Evolutionary conservation across 2,329 filamentous ascomycete species (phyloP), one percentile per base, ranked within the genome.

Genomic region (Ascochyta pisi): DNA sequence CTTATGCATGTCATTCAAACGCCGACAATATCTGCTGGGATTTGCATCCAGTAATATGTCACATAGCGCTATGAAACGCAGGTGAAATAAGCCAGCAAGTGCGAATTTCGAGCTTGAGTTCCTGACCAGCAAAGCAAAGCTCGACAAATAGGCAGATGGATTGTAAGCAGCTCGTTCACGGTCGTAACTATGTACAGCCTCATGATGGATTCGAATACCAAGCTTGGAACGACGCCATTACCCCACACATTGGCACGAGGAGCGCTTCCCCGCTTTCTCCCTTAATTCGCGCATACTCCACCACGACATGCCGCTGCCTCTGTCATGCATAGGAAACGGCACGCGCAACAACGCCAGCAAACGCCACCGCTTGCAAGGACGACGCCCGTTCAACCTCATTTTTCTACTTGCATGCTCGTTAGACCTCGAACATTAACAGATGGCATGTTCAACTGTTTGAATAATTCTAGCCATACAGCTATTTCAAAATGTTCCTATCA

Each of bases 191-290:
- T 58, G 58, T 65, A 64, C 63, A 70, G 64, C 65, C 67, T 71
- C 68, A 44, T 19, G 2, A 62, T 53, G 45, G 58, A 68, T 61
- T 51, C 52, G 47, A 65, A 49, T 50, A n/a, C 67, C 65, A 62
- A 69, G 56, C 52, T 53, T 61, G 57, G 55, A 51, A 61, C 61
- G 64, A 63, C 57, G 61, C 63, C 66, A 70, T 74, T 75, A 74
- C 72, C 72, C 73, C 72, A 74, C 73, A 75, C 67, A 58, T 67
- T 72, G 70, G 62, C 68, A 67, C 70, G 42, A 61, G 31, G 58
- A 52, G 60, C 57, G 58, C 57, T 69, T 64, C 72, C 68, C 73
- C 72, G 71, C 72, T 68, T 71, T 73, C 62, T 66, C 63, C 69
- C 70, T 50, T 66, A 58, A 51, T 63, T 64, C 57, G 64, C 59